These are phyloP conservation scores for Moricandia moricandioides DNA, from an alignment of 345 rosid species.

Conservation along the genomic window DNA sequence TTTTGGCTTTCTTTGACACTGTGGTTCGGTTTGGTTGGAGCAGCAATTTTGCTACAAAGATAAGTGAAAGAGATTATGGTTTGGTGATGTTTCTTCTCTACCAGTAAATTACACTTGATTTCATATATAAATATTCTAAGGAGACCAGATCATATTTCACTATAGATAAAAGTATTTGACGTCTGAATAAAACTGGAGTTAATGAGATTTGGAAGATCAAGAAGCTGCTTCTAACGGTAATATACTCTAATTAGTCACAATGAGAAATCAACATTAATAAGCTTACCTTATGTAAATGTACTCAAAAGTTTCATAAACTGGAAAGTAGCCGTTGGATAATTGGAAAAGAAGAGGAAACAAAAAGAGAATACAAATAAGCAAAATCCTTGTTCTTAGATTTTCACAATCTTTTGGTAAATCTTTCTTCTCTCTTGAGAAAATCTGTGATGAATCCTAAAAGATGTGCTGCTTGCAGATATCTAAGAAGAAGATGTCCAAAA, in stretches of 20 bases:
- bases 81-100: conserved; percentile 6
- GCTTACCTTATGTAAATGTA: conserved; percentile 15
- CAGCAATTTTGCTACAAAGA: conserved; percentile 65
- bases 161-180: background rate
- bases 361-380: conserved; percentile 11
- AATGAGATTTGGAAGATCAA: background rate
- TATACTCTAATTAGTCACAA: background rate
- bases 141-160: background rate
- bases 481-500: conserved; percentile 64
- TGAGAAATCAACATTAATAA: conserved; percentile 14
- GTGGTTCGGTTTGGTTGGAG: conserved; percentile 86
- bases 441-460: conserved; percentile 38
- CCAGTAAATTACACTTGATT: conserved; percentile 15
- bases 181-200: background rate
- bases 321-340: conserved; percentile 32
- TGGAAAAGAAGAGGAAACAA: conserved; percentile 22
- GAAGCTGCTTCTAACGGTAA: conserved; percentile 15
- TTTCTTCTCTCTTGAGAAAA: conserved; percentile 7
- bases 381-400: conserved; percentile 8
- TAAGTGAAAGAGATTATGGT: conserved; percentile 31
- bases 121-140: background rate
- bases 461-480: conserved; percentile 69
- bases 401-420: conserved; percentile 19
- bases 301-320: background rate
- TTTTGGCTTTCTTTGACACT: conserved; percentile 75